phyloP scores from a whole-genome alignment of 768 basidiomycete genomes.

The Candolleomyces aberdarensis region DNA sequence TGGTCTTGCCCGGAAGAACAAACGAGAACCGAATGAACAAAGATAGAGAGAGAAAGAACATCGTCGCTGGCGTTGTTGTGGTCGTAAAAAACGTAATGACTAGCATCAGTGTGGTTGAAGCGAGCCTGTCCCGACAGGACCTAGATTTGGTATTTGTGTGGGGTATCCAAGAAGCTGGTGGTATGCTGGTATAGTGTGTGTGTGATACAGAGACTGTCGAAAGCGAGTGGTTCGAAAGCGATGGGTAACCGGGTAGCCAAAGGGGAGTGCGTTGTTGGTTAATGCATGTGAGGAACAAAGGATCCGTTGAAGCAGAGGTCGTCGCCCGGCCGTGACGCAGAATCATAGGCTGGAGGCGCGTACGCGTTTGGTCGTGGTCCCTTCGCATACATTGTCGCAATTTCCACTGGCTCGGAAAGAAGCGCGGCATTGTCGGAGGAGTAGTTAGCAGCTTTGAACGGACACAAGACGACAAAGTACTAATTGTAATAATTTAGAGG shows the following conservation, averaged over 20 bases:
- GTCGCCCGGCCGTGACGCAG: constrained; percentile 2
- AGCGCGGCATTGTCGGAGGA: constrained; percentile 35
- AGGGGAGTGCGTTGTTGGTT: neutral
- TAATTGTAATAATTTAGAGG: no score
- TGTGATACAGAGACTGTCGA: neutral
- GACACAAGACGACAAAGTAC: constrained; percentile 46
- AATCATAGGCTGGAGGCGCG: constrained; percentile 48
- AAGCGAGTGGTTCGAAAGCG: neutral
- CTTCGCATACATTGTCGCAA: constrained; percentile 48
- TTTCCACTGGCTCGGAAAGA: constrained; percentile 48
- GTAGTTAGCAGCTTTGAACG: constrained; percentile 40
- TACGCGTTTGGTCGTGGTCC: constrained; percentile 49
- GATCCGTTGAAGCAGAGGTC: neutral
- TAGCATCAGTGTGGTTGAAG: neutral
- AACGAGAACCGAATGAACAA: neutral
- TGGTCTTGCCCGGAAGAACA: neutral
- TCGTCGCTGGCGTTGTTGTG: constrained; percentile 6
- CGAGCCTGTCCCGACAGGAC: constrained; percentile 1
- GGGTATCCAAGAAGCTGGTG: neutral
- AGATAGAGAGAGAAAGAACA: neutral
- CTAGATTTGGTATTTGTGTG: neutral
- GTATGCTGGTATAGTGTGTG: neutral
- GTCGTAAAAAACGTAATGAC: neutral
- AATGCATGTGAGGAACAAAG: neutral
- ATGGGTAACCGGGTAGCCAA: neutral